Conservation (phyloP, 352 stramenopile genomes). For the Blastocystis sp. region DNA sequence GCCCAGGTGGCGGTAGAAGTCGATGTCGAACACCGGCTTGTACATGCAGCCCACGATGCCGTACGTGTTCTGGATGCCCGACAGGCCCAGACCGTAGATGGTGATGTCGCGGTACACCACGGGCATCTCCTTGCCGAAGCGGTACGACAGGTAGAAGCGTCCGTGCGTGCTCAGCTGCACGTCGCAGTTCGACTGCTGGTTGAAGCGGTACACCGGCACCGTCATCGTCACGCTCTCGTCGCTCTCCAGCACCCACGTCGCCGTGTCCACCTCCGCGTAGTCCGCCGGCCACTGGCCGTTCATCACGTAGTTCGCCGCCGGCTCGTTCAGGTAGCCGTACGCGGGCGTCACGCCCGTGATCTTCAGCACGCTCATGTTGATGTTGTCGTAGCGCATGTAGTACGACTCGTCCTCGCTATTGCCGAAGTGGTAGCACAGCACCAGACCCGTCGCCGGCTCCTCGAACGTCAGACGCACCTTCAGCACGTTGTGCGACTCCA, state of each 20-base stretch:
- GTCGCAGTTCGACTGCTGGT: not conserved
- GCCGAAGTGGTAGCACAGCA: conserved; percentile 70
- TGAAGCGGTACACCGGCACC: not conserved
- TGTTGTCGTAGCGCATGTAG: not conserved
- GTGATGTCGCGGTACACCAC: conserved; percentile 51
- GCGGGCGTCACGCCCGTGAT: conserved; percentile 45
- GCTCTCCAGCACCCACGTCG: conserved; percentile 31
- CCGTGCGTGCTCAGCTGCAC: conserved; percentile 29
- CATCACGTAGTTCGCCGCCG: not conserved
- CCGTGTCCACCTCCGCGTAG: not conserved
- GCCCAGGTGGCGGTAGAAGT: conserved; percentile 43
- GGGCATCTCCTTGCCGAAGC: conserved; percentile 40
- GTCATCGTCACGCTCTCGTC: not conserved
- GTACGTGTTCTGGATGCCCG: not conserved
- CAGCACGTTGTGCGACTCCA: not conserved
- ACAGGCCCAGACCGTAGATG: conserved; percentile 43
- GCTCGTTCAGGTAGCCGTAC: not conserved
- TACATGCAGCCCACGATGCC: conserved; percentile 56
- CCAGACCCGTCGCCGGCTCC: not conserved
- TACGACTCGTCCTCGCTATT: conserved; percentile 13
- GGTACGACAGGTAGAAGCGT: conserved; percentile 44
- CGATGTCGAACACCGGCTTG: conserved; percentile 17
- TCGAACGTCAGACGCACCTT: conserved; percentile 23
- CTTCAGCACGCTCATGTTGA: conserved; percentile 50
- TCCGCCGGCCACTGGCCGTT: not conserved